Evolutionary conservation across 331 rosid genomes (phyloP), one percentile per base, ranked within the genome.

Genomic region (Quercus phellos): DNA sequence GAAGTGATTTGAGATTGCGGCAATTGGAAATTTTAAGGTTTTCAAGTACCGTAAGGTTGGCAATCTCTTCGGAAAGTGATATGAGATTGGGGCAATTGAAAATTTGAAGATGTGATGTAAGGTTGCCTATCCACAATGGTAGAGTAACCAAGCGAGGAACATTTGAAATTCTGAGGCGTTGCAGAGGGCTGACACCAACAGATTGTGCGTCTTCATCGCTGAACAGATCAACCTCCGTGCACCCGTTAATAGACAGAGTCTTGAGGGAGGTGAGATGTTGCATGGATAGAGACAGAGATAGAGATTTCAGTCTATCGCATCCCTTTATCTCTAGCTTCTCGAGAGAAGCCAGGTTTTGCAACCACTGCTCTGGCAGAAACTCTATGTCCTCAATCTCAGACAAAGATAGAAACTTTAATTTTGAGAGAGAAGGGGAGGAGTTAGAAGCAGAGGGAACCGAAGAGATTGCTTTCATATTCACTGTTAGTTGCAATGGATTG

Each of bases 21-120:
- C 2, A 35, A 6, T 0, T 0, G 0, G 0, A 38, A 38, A 38
- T 38, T 7, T 0, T 0, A 38, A 38, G 43, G 0, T 38, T 2
- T 0, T 7, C 0, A 38, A 38, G 43, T 38, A 0, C 43, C 0
- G 3, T 35, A 35, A 35, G 43, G 43, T 35, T 35, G 10, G 7
- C 34, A 38, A 38, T 30, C 32, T 0, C 32, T 26, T 38, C 46
- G 2, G 46, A 0, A 7, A 38, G 11, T 6, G 46, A 38, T 1
- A 0, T 5, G 11, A 42, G 50, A 42, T 8, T 42, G 50, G 3
- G 2, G 50, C 2, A 42, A 8, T 8, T 0, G 0, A 0, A 0
- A 42, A 6, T 42, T 9, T 0, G 50, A 42, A 42, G 50, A 30
- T 30, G 34, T 42, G 50, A 8, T 6, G 50, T 42, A 9, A 8